Base-by-base conservation (phyloP, 2,329 filamentous ascomycete genomes). In the Sclerotinia spermophila region DNA sequence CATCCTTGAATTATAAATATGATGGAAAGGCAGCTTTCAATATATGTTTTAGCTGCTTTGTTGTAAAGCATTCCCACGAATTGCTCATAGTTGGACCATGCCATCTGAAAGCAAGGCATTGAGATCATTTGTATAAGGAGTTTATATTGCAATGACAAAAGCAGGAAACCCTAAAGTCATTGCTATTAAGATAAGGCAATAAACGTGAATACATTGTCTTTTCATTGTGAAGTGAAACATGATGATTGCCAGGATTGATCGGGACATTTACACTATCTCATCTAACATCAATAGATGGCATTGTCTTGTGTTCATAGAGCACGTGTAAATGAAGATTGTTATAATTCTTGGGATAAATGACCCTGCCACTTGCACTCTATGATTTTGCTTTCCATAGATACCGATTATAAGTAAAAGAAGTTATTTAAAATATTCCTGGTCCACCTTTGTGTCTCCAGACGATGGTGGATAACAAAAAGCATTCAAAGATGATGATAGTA, bases 31-130 rank as follows among this genome's bases (percentile, higher is more conserved):
- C 24, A 60, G 38, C 51, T 60, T 45, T 27, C 38, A 60, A 67
- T 67, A 67, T 60, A 60, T 45, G 35, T 44, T 45, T 21, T n/a
- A 56, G 13, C 5, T 45, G 65, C 65, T 67, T 67, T 67, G 65
- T 67, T 60, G 13, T 11, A 17, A 44, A 58, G 7, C 19, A n/a
- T n/a, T 45, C 51, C 51, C 27, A 19, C 19, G 40, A 13, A 33
- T n/a, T 59, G 27, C 51, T 67, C 65, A 67, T 19, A 33, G 38
- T 27, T 60, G 45, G 65, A 60, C 38, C 13, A 33, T 11, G n/a
- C 13, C 27, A 60, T n/a, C 51, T 58, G 30, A 67, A 67, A 58
- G 65, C 48, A 44, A 35, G n/a, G 35, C 17, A 42, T 53, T 13
- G 40, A 5, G 19, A 65, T 30, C 44, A 38, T 38, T 51, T 27